Evolutionary conservation across 1,284 basidiomycete species (phyloP), one percentile per base, ranked within the genome.

Genomic region (Porogramme epimiltina): DNA sequence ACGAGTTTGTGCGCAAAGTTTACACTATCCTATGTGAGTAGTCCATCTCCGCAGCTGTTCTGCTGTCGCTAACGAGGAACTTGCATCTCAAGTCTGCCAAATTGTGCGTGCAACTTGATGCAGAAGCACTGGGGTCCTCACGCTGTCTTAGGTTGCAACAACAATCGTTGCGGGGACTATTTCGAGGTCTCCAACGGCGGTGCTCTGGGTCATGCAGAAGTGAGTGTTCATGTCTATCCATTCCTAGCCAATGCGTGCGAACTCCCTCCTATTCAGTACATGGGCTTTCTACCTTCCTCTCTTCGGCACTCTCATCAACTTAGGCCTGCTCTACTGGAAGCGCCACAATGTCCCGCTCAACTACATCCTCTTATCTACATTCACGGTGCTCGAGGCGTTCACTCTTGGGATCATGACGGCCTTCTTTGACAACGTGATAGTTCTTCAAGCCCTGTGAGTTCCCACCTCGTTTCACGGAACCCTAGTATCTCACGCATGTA

Each of bases 341-440:
- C 86, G 93, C 55, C 91, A 93, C 72, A 84, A 79, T 66, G 85
- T 91, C 66, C 92, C 93, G 15, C 73, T 81, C 68, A 96, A 96
- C 71, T 77, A 94, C 47, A 73, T 89, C 45, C 75, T 95, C 15
- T 77, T 96, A 34, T 80, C 82, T 22, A 79, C 84, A 0, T 94
- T 93, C 70, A 94, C 92, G 6, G 63, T 86, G 25, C 72, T 91
- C 71, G 91, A 94, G 68, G 85, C 89, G 2, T 85, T 90, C 65
- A 86, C 88, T 1, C 75, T 96, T 47, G 93, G 93, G 31, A 71
- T 91, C 10, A 81, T 87, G 31, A 78, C 90, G 34, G 87, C 91
- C 1, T 92, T 88, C 71, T 87, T 84, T 65, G 82, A 92, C 63
- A 84, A 82, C 57, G 65, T 69, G n/a, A 76, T 94, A 45, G 87